Percentiles rank a stretch among this genome's conserved stretches.
Evolutionary conservation across 2,329 filamentous ascomycete species (phyloP).

Genomic region (Xylariaceae sp.): DNA sequence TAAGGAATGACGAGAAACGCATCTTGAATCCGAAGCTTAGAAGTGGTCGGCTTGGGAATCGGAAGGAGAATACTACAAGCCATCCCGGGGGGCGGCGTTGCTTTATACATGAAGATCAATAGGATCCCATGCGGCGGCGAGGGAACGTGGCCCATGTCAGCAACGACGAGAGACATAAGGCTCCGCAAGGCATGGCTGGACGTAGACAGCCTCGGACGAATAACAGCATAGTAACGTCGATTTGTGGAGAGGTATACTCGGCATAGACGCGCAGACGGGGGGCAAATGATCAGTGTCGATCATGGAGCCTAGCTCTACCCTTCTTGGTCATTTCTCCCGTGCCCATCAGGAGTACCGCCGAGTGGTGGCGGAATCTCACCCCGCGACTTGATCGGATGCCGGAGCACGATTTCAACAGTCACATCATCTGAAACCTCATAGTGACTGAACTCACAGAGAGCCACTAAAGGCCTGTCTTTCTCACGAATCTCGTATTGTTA

Average conservation of each 20-base stretch:
- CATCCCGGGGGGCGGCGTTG: slow-evolving; percentile 16
- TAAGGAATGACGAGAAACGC: slow-evolving; percentile 29
- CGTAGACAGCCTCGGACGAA: not conserved
- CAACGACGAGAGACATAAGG: slow-evolving; percentile 9
- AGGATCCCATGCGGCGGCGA: slow-evolving; percentile 11
- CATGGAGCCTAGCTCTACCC: slow-evolving; percentile 11
- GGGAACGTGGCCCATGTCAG: slow-evolving; percentile 7
- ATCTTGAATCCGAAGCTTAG: slow-evolving; percentile 22
- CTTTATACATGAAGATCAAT: slow-evolving; percentile 23
- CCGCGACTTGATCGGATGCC: too few relatives aligned
- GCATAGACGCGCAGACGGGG: slow-evolving; percentile 13
- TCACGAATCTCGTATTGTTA: too few relatives aligned
- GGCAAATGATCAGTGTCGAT: slow-evolving; percentile 18
- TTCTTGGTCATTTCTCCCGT: slow-evolving; percentile 13
- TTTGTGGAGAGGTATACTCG: too few relatives aligned
- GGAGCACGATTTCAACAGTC: too few relatives aligned
- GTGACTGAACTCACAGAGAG: too few relatives aligned
- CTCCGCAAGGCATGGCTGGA: slow-evolving; percentile 7
- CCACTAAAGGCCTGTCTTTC: too few relatives aligned
- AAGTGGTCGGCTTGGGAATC: slow-evolving; percentile 11
- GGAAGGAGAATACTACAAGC: slow-evolving; percentile 4
- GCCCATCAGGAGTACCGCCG: slow-evolving; percentile 12
- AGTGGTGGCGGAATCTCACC: not conserved
- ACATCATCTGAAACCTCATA: too few relatives aligned
- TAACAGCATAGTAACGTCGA: not conserved